Percentiles rank a stretch among this genome's conserved stretches.
Evolutionary conservation across 1,139 yeast genomes (phyloP).

Genomic region (Scheffersomyces illinoinensis): DNA sequence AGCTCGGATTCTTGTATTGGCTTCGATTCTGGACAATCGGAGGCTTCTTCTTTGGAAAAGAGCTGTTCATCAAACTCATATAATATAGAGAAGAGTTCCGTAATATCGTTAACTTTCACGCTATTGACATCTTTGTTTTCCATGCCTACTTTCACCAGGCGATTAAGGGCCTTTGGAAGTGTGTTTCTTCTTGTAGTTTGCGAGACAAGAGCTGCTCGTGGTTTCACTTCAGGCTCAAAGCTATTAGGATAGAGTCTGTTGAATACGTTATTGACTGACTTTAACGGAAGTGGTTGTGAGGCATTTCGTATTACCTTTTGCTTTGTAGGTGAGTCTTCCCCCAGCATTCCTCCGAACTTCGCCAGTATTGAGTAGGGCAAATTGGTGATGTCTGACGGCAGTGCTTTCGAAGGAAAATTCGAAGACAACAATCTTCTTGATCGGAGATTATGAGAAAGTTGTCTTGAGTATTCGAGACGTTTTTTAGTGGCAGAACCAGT

Average conservation of each 20-base stretch:
- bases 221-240: not conserved
- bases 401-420: slow-evolving; percentile 3
- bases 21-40: not conserved
- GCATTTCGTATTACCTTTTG: slow-evolving; percentile 4
- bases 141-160: not conserved
- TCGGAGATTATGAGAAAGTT: slow-evolving; percentile 16
- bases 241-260: slow-evolving; percentile 13
- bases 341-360: not conserved
- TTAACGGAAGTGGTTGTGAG: slow-evolving; percentile 10
- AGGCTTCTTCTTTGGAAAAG: not conserved
- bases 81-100: not conserved
- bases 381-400: slow-evolving; percentile 21
- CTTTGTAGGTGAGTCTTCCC: slow-evolving; percentile 10
- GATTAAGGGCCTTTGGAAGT: not conserved
- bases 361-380: slow-evolving; percentile 5
- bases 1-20: not conserved
- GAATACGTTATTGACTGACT: slow-evolving; percentile 10
- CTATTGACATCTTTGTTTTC: not conserved
- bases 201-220: not conserved
- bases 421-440: slow-evolving; percentile 15
- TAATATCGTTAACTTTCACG: not conserved
- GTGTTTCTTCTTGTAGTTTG: not conserved
- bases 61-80: not conserved
- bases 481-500: slow-evolving; percentile 15
- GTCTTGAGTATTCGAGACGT: slow-evolving; percentile 18